phyloP scores from a whole-genome alignment of 805 yeast genomes.

The Teunomyces aglyptinius region DNA sequence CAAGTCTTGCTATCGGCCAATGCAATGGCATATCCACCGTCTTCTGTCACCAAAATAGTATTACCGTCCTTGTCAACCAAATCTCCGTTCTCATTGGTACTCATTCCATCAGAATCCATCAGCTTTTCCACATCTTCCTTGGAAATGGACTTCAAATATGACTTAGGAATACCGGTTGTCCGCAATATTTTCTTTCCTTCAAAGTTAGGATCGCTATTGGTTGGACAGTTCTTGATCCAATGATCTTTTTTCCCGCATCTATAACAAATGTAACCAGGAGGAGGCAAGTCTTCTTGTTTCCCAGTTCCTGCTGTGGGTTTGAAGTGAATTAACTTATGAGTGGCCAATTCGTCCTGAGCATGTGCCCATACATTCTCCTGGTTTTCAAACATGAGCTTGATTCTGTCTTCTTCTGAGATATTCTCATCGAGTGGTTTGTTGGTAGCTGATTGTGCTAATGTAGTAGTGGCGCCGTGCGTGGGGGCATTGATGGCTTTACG shows the following conservation, averaged over 20 bases:
- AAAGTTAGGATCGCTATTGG: constrained; percentile 86
- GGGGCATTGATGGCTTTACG: constrained; percentile 35
- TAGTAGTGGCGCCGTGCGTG: constrained; percentile 15
- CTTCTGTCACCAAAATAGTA: constrained; percentile 83
- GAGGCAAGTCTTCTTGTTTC: constrained; percentile 71
- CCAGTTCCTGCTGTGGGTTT: constrained; percentile 35
- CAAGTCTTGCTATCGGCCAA: constrained; percentile 91
- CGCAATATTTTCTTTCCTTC: constrained; percentile 89
- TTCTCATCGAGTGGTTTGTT: constrained; percentile 37
- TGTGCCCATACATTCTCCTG: constrained; percentile 95
- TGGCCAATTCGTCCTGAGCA: constrained; percentile 87
- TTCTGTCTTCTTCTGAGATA: constrained; percentile 79
- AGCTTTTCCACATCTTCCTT: constrained; percentile 65
- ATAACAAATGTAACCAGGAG: constrained; percentile 94
- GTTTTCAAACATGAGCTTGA: constrained; percentile 85
- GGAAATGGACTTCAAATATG: constrained; percentile 82
- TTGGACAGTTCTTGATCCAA: constrained; percentile 95
- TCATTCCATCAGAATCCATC: constrained; percentile 33
- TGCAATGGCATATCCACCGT: constrained; percentile 95
- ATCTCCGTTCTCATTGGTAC: constrained; percentile 43
- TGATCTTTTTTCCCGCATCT: constrained; percentile 94
- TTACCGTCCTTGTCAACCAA: constrained; percentile 46
- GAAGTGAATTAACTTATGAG: constrained; percentile 72
- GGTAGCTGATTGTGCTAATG: constrained; percentile 6
- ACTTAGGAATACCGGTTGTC: constrained; percentile 96